Conservation (phyloP, 1,284 basidiomycete genomes). For the Malassezia furfur region DNA sequence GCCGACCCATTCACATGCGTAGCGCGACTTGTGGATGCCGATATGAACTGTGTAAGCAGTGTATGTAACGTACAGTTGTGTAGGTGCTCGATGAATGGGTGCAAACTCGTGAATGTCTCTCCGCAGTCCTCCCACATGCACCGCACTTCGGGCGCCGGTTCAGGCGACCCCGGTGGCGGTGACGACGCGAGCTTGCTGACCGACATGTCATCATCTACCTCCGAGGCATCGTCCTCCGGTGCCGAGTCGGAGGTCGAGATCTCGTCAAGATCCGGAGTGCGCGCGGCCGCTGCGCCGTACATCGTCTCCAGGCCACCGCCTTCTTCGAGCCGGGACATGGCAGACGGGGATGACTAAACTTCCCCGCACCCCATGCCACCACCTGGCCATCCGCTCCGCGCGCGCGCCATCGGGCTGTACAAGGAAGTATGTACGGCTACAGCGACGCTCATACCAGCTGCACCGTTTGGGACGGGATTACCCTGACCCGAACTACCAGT, state of each 20-base stretch:
- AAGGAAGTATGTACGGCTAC: constrained; percentile 24
- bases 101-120: constrained; percentile 60
- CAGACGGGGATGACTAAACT: constrained; percentile 11
- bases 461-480: constrained; percentile 45
- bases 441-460: constrained; percentile 18
- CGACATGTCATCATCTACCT: constrained; percentile 8
- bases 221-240: constrained; percentile 15
- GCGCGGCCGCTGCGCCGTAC: not conserved
- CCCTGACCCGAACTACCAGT: constrained; percentile 44
- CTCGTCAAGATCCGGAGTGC: constrained; percentile 10
- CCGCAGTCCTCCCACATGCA: constrained; percentile 73
- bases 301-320: not conserved
- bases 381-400: constrained; percentile 36
- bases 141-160: constrained; percentile 26
- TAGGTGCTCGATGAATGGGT: constrained; percentile 66
- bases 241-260: constrained; percentile 38
- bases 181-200: constrained; percentile 4
- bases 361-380: constrained; percentile 30
- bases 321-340: constrained; percentile 8
- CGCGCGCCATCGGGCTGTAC: constrained; percentile 41
- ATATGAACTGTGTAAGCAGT: constrained; percentile 55
- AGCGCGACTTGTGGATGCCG: constrained; percentile 72
- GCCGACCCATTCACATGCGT: constrained; percentile 77
- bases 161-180: constrained; percentile 20
- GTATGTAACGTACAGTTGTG: constrained; percentile 55